Evolutionary conservation across 108 stramenopile species (phyloP), one percentile per base, ranked within the genome.

Genomic region (Seminavis robusta): DNA sequence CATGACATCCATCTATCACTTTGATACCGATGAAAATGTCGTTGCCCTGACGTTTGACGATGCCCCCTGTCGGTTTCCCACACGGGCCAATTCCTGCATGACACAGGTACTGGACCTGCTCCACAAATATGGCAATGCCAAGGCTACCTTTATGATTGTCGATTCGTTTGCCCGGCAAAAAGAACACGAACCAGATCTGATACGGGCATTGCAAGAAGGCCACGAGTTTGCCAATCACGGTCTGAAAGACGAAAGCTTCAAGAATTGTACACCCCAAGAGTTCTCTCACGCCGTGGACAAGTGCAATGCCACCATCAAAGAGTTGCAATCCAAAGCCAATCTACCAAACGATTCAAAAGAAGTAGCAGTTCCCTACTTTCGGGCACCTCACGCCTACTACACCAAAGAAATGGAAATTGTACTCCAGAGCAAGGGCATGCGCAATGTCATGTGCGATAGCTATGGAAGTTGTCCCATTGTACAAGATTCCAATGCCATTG

Each of bases 141-240:
- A 52, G 40, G 56, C 65, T 0, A 67, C 65, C 13, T 67, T 67
- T 25, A 67, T 67, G 65, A 33, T 67, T 15, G 42, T 67, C 23
- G 41, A 32, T 29, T 32, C 38, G 3, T 63, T 31, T 32, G 24
- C 41, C 0, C 17, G 33, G 27, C 3, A 16, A 1, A 33, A 28
- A 31, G 38, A 8, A 7, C 56, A 67, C 33, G 42, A 47, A 33
- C 39, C 37, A 11, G 48, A 57, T 31, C 33, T 67, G 39, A 59
- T 67, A n/a, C 36, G 32, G 6, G 31, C 52, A 40, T 6, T 67
- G 20, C 50, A 59, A 21, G 49, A 67, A 8, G 65, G 65, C 13
- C 56, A 67, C 41, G 65, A 67, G 38, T 25, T 67, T 21, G 65
- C 38, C 4, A 67, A 67, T 50, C 65, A 67, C 51, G 56, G 65